A percentile compares a stretch with the other conserved stretches of the same genome.
Evolutionary conservation across 371 early-diverging fungal genomes (phyloP).

Genomic region (Fennellomyces sp.): DNA sequence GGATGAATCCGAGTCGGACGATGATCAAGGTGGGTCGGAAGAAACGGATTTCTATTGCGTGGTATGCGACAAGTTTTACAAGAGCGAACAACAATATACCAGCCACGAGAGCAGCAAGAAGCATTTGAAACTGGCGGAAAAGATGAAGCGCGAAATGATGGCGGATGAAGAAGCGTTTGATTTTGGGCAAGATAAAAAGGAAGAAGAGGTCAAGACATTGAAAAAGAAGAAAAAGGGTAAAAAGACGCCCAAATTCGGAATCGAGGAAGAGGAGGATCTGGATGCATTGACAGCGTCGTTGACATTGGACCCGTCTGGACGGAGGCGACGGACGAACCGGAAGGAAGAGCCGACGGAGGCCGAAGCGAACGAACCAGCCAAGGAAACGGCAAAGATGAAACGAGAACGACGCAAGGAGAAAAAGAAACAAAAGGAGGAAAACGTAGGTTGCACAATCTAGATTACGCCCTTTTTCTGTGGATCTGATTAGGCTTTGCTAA

Average conservation of each 20-base stretch:
- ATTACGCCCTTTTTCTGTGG: not conserved
- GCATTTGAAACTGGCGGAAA: constrained; percentile 71
- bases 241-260: constrained; percentile 33
- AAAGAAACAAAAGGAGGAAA: constrained; percentile 50
- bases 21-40: constrained; percentile 38
- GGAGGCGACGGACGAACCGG: constrained; percentile 18
- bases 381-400: constrained; percentile 49
- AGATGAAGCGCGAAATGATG: constrained; percentile 68
- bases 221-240: constrained; percentile 41
- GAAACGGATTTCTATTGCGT: constrained; percentile 70
- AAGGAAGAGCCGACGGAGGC: constrained; percentile 16
- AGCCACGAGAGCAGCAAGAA: constrained; percentile 81
- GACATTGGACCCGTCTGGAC: constrained; percentile 19
- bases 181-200: not conserved
- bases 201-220: constrained; percentile 22
- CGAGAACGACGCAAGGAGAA: constrained; percentile 48
- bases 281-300: constrained; percentile 37
- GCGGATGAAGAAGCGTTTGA: constrained; percentile 55
- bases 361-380: constrained; percentile 24
- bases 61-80: constrained; percentile 83
- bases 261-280: constrained; percentile 27
- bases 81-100: constrained; percentile 70
- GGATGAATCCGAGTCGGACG: constrained; percentile 23
- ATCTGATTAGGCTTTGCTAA: not conserved
- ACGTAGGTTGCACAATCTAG: too few species aligned